Conservation (phyloP, 2,329 filamentous ascomycete species). For the Fusarium sp. region DNA sequence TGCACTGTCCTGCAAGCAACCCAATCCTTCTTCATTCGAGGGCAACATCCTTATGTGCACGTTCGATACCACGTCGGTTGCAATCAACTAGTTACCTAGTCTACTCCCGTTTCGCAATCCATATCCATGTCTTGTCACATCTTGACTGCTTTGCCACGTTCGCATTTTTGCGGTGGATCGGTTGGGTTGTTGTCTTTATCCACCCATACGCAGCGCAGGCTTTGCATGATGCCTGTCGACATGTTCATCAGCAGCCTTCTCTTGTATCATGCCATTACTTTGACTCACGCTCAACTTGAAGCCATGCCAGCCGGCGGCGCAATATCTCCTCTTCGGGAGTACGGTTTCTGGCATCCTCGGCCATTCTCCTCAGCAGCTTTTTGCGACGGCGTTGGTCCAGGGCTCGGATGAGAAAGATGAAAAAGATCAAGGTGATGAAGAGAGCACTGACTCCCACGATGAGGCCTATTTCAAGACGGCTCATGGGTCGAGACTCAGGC, state of each 20-base stretch:
- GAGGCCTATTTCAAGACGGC: conserved; percentile 43
- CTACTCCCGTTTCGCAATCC: not conserved
- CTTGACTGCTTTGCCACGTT: not conserved
- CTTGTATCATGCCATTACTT: not conserved
- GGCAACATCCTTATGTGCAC: not conserved
- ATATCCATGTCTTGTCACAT: not conserved
- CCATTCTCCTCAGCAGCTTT: conserved; percentile 2
- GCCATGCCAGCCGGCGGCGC: not conserved
- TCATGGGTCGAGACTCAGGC: conserved; percentile 22
- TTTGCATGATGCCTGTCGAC: not conserved
- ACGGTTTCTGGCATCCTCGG: conserved; percentile 22
- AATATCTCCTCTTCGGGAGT: not conserved
- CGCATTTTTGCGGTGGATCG: not conserved
- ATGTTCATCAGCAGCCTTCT: not conserved
- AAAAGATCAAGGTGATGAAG: conserved; percentile 36
- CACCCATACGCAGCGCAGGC: not conserved
- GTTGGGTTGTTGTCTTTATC: not conserved
- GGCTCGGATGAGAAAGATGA: conserved; percentile 39
- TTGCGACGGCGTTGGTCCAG: conserved; percentile 21
- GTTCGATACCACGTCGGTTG: not conserved
- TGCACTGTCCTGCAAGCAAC: not conserved
- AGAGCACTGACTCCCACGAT: conserved; percentile 40
- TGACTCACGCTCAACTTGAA: conserved; percentile 9
- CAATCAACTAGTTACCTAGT: not conserved
- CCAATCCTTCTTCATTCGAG: not conserved